Evolutionary conservation across 306 rosid genomes (phyloP).

Genomic region (Vigna hirtella): DNA sequence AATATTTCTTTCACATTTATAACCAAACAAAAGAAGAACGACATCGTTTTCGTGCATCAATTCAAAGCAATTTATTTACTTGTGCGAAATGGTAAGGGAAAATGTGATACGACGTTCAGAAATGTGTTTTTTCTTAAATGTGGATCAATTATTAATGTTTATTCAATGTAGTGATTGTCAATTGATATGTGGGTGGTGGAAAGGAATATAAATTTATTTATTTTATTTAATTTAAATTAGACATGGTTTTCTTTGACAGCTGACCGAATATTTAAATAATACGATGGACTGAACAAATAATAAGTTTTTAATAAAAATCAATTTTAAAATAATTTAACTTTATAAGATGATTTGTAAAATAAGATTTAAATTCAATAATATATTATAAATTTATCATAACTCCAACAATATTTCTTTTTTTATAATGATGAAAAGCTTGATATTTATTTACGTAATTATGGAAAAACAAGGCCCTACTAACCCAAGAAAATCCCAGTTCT

Average conservation of each 20-base stretch:
- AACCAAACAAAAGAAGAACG: not conserved
- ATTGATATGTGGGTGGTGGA: no score
- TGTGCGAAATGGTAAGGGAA: not conserved
- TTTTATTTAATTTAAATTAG: not conserved
- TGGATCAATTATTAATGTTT: not conserved
- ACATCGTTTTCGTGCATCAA: not conserved
- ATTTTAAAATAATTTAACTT: no score
- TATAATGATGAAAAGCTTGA: not conserved
- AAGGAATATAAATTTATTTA: no score
- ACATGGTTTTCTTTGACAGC: not conserved
- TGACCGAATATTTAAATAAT: no score
- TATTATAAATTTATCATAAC: not conserved
- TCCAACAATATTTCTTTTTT: not conserved
- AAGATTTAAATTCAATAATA: no score
- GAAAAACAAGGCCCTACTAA: not conserved
- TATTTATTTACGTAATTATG: not conserved
- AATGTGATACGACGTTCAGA: not conserved
- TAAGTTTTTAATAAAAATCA: no score
- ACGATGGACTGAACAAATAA: no score
- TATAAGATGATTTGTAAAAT: no score
- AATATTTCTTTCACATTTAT: constrained; percentile 5
- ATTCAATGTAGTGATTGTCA: not conserved
- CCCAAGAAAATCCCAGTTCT: not conserved
- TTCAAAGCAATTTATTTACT: constrained; percentile 2
- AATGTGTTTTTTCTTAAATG: not conserved